Base-by-base conservation (phyloP, 2,329 filamentous ascomycete genomes). In the Hypoxylon sp. region DNA sequence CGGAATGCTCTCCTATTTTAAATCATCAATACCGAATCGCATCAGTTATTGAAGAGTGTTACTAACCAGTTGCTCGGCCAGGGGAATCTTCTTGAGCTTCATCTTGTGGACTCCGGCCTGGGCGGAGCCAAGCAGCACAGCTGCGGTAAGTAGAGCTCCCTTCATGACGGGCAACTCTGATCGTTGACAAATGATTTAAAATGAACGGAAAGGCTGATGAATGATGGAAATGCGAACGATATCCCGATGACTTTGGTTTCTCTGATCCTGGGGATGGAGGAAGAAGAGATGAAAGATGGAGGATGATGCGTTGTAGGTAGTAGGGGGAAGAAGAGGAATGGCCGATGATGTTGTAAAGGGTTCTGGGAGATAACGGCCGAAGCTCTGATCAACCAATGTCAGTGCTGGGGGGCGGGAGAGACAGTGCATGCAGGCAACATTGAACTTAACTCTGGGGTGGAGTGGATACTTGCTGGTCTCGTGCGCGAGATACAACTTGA, bases 11-110 rank as follows among this genome's bases (percentile, higher is more conserved):
- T 92, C 88, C 93, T 96, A 60, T 58, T 61, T 48, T 10, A 52
- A 48, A n/a, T 8, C 39, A 64, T 77, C 46, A 77, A 70, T 70
- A 74, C 54, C 17, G 10, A 53, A 47, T 56, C 62, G 63, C 37
- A 14, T 31, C 13, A 35, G 9, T 14, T 9, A 26, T 10, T 17
- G 1, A 37, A 44, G 44, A 48, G 8, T 8, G 2, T 19, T 31
- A 86, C 92, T 80, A 85, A 97, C 94, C 78, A 99, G 89, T 86
- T 98, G 96, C 81, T 98, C 93, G 54, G 91, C 88, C 66, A 99
- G 86, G 74, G 96, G 92, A 70, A 98, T 85, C 91, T 99, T 99
- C 88, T 98, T 92, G 78, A 99, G 91, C 88, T 97, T 96, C 88
- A 98, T 91, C 88, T 94, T 97, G 90, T 98, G 94, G 74, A 97